Conservation (phyloP, 257 asterid species). For the Ilex asprella region DNA sequence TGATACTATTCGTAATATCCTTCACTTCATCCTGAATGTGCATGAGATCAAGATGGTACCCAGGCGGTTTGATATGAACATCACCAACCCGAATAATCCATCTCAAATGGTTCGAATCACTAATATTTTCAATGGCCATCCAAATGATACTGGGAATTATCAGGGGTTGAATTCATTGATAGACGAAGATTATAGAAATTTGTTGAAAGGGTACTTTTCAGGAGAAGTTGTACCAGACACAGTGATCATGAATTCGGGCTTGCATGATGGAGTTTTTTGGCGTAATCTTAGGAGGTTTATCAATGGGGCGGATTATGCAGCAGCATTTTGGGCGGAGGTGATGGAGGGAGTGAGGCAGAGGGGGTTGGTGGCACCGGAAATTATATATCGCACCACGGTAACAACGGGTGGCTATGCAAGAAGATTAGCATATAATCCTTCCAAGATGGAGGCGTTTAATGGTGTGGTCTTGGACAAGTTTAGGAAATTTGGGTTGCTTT, state of each 20-base stretch:
- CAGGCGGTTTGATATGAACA: constrained; percentile 58
- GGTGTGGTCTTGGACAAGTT: constrained; percentile 75
- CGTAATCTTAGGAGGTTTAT: constrained; percentile 25
- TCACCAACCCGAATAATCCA: constrained; percentile 63
- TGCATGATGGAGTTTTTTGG: constrained; percentile 86
- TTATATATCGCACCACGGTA: constrained; percentile 75
- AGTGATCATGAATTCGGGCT: constrained; percentile 81
- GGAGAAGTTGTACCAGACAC: constrained; percentile 54
- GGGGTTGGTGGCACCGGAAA: constrained; percentile 40
- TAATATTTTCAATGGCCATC: constrained; percentile 80
- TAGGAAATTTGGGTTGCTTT: constrained; percentile 43
- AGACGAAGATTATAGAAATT: constrained; percentile 38
- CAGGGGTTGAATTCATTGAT: constrained; percentile 58
- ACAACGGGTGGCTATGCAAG: constrained; percentile 82
- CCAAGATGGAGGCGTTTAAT: constrained; percentile 86
- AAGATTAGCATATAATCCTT: constrained; percentile 67
- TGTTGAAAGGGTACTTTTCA: constrained; percentile 47
- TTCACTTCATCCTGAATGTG: constrained; percentile 56
- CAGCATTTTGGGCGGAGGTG: constrained; percentile 65
- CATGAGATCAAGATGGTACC: constrained; percentile 41
- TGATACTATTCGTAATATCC: constrained; percentile 70
- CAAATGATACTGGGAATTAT: constrained; percentile 50
- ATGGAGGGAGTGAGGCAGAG: constrained; percentile 36
- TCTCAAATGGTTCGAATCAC: constrained; percentile 66
- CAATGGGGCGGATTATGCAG: constrained; percentile 49